A percentile compares a stretch with the other conserved stretches of the same genome.
phyloP scores from a whole-genome alignment of 345 rosid species.

The Kandelia obovata region DNA sequence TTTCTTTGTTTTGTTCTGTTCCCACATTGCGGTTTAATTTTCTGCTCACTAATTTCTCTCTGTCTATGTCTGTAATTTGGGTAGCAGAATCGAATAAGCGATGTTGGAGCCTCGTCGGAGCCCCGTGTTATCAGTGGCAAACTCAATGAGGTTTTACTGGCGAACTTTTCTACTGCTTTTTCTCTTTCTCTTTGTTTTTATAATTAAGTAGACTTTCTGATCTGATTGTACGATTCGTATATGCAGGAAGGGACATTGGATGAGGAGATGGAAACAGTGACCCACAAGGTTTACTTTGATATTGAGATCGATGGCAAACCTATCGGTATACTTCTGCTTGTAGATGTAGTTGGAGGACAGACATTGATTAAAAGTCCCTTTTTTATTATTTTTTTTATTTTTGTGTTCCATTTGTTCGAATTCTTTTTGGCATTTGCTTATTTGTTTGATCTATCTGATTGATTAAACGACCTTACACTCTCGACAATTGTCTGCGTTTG shows the following conservation, averaged over 20 bases:
- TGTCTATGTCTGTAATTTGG: neutral
- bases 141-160: conserved; percentile 21
- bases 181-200: neutral
- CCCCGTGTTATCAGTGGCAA: conserved; percentile 25
- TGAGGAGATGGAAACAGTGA: conserved; percentile 22
- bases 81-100: conserved; percentile 52
- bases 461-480: neutral
- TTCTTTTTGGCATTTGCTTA: too few relatives aligned
- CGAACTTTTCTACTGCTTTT: neutral
- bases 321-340: conserved; percentile 11
- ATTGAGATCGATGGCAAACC: conserved; percentile 24
- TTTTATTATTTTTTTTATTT: too few relatives aligned
- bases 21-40: neutral
- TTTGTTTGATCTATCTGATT: neutral
- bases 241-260: neutral
- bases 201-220: neutral
- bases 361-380: too few relatives aligned
- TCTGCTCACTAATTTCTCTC: conserved; percentile 3
- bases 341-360: neutral
- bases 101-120: conserved; percentile 41
- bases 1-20: neutral
- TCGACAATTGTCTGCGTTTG: neutral
- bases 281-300: conserved; percentile 29
- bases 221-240: neutral
- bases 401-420: too few relatives aligned